A percentile compares a stretch with the other conserved stretches of the same genome.
Conservation (phyloP, 2,329 filamentous ascomycete genomes). For the Fusarium mexicanum region DNA sequence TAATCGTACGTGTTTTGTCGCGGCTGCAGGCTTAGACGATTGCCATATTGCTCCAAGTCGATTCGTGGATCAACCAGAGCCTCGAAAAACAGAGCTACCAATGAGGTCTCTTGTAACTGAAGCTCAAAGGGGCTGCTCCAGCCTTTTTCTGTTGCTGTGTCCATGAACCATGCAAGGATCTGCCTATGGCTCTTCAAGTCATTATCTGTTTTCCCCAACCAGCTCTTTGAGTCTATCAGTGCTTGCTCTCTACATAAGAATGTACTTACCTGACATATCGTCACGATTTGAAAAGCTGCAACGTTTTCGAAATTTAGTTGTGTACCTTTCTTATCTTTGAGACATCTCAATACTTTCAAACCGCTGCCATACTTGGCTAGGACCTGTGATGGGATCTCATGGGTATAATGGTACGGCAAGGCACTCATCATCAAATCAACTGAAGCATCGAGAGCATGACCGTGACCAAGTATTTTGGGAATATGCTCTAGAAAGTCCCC, state of each 20-base stretch:
- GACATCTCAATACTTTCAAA: slow-evolving; percentile 37
- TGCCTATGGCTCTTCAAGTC: not conserved
- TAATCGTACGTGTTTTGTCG: not conserved
- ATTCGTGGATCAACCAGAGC: not conserved
- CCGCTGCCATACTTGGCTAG: slow-evolving; percentile 42
- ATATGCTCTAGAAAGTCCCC: slow-evolving; percentile 56
- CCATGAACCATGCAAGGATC: not conserved
- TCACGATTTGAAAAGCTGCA: slow-evolving; percentile 48
- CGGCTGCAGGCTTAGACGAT: not conserved
- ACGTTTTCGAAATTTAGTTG: slow-evolving; percentile 42
- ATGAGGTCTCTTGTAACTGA: not conserved
- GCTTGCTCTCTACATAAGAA: not conserved
- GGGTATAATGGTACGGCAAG: slow-evolving; percentile 33
- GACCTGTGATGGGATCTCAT: slow-evolving; percentile 19
- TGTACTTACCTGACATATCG: slow-evolving; percentile 45
- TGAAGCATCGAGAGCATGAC: slow-evolving; percentile 54
- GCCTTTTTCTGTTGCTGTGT: not conserved
- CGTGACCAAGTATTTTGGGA: slow-evolving; percentile 55
- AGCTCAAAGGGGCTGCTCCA: not conserved
- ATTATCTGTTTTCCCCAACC: slow-evolving; percentile 40
- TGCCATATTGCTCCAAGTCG: not conserved
- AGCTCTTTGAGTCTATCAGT: slow-evolving; percentile 28
- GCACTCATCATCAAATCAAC: slow-evolving; percentile 41
- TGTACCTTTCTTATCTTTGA: slow-evolving; percentile 30
- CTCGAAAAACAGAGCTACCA: not conserved